Evolutionary conservation across 768 basidiomycete species (phyloP).

Genomic region (Suillus americanus): DNA sequence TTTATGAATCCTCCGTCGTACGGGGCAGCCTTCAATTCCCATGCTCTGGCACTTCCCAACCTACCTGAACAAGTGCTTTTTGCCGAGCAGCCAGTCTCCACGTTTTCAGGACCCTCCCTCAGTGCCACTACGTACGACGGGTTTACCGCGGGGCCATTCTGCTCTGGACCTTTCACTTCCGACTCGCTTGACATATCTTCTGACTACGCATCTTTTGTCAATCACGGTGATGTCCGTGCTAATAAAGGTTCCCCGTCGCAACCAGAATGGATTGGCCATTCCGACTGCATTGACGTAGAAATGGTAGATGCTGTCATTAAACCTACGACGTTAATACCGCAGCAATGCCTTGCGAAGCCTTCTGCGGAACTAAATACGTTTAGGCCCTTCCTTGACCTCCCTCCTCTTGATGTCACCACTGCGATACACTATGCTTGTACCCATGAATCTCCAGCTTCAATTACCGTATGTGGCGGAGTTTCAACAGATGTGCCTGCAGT

Average conservation of each 20-base stretch:
- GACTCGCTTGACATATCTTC: background rate
- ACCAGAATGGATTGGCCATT: background rate
- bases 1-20: background rate
- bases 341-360: background rate
- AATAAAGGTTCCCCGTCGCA: background rate
- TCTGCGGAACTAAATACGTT: too few relatives aligned
- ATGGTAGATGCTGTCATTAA: background rate
- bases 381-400: background rate
- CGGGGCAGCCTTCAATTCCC: background rate
- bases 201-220: background rate
- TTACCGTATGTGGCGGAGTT: background rate
- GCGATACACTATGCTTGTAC: background rate
- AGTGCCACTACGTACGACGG: background rate
- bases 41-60: background rate
- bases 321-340: too few relatives aligned
- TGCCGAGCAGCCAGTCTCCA: background rate
- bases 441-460: background rate
- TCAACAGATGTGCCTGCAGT: background rate
- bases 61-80: background rate
- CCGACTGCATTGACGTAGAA: background rate
- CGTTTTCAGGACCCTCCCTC: background rate
- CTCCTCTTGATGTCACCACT: background rate
- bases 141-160: background rate
- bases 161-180: background rate
- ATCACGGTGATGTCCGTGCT: background rate